phyloP scores from a whole-genome alignment of 1,284 basidiomycete genomes.

The Coriolopsis trogii region DNA sequence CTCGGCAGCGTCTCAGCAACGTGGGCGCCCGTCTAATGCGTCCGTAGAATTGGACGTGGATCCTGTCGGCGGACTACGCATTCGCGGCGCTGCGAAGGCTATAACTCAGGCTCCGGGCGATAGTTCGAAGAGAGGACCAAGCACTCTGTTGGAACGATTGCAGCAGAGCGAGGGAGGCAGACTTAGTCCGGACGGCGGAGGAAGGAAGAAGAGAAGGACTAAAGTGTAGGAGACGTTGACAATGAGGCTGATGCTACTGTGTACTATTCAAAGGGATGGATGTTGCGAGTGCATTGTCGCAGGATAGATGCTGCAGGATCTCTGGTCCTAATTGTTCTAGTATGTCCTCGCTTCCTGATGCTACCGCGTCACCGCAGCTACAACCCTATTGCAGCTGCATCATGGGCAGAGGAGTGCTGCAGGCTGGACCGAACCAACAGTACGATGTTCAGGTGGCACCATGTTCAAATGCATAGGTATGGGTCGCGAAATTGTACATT shows the following conservation, averaged over 20 bases:
- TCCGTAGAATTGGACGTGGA: conserved; percentile 35
- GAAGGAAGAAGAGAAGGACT: conserved; percentile 24
- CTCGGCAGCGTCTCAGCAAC: neutral
- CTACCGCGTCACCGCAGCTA: too few species aligned
- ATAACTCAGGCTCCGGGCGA: conserved; percentile 4
- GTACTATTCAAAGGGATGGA: neutral
- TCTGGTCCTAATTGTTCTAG: too few species aligned
- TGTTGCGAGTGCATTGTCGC: too few species aligned
- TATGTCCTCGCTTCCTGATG: too few species aligned
- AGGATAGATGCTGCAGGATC: too few species aligned
- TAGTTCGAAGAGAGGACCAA: conserved; percentile 9
- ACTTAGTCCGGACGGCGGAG: conserved; percentile 10
- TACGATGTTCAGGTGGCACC: too few species aligned
- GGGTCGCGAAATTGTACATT: too few species aligned
- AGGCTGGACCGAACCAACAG: too few species aligned
- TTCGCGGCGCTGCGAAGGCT: conserved; percentile 56
- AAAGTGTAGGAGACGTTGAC: conserved; percentile 9
- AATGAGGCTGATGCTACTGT: neutral
- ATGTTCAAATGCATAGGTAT: too few species aligned
- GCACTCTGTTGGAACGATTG: conserved; percentile 49
- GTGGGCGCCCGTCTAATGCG: neutral
- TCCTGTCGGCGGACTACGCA: conserved; percentile 47
- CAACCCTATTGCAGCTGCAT: too few species aligned
- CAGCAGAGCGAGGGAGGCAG: conserved; percentile 14
- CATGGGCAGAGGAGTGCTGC: too few species aligned